Evolutionary conservation across 164 flowering plant species (phyloP), one percentile per base, ranked within the genome.

Genomic region (Platanus orientalis): DNA sequence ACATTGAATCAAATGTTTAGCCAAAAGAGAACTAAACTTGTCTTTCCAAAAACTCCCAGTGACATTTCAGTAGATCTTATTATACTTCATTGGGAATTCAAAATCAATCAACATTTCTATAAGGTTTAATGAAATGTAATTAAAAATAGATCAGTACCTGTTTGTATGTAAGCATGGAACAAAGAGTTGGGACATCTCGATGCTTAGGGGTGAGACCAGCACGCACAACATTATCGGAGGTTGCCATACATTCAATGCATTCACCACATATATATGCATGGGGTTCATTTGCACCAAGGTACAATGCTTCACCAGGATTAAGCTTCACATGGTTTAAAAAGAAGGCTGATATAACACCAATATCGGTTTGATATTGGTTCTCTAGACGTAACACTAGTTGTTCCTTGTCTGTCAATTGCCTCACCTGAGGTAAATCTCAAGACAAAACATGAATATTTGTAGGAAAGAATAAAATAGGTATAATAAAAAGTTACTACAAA

Each of bases 161-260:
- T 65, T 77, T 88, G 75, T 89, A 95, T 21, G 97, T 88, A 62
- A 95, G 88, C 97, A 95, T 92, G 40, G 92, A 81, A 69, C 97
- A 92, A 12, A 92, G 88, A 60, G 88, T 87, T 61, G 73, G 71
- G 44, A 90, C 83, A 75, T 95, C 97, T 27, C 89, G 82, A 24
- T 71, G 70, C 75, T 95, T 95, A 6, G 94, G 86, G 28, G 99
- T 95, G 51, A 95, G 96, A 65, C 99, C 99, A 27, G 99, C 42
- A 36, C 42, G 42, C 42, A 36, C 42, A 36, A 36, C 42, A 7
- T 36, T 36, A 36, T 36, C 42, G 9, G 42, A 36, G 42, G 42
- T 36, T 36, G 42, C 42, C 42, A 36, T 36, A 14, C 42, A 36
- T 36, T 36, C 42, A 36, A 36, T 7, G 42, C 42, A 36, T 3